A percentile compares a stretch with the other conserved stretches of the same genome.
Evolutionary conservation across 768 basidiomycete genomes (phyloP).

Genomic region (Filobasidium wieringae): DNA sequence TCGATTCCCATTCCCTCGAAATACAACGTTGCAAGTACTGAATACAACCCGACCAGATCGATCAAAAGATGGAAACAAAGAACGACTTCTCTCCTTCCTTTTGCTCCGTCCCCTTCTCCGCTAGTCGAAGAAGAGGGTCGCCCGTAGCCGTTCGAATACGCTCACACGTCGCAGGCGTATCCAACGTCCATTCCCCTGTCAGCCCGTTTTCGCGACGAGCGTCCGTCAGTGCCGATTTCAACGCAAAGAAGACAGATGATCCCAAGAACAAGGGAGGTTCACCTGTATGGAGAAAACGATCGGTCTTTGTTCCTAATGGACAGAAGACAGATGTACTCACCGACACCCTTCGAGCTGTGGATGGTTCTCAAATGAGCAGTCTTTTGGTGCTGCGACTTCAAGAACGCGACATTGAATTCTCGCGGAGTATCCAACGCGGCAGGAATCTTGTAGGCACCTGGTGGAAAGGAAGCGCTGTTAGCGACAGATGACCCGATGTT

Average conservation of each 20-base stretch:
- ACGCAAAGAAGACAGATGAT: conserved; percentile 17
- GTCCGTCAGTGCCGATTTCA: conserved; percentile 22
- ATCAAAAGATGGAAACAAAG: conserved; percentile 23
- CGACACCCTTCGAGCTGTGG: conserved; percentile 12
- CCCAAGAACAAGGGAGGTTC: conserved; percentile 31
- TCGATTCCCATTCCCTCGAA: too few relatives aligned
- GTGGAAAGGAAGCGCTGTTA: background rate
- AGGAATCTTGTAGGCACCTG: conserved; percentile 22
- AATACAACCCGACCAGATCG: too few relatives aligned
- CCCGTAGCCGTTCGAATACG: conserved; percentile 20
- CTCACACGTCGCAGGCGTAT: conserved; percentile 23
- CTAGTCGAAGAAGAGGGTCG: conserved; percentile 14
- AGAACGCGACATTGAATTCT: conserved; percentile 17
- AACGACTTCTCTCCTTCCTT: conserved; percentile 25
- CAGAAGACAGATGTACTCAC: background rate
- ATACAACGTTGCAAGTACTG: too few relatives aligned
- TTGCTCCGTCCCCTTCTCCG: conserved; percentile 4
- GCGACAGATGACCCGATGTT: background rate
- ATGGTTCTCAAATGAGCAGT: conserved; percentile 12
- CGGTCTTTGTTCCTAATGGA: background rate
- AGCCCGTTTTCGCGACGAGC: conserved; percentile 21
- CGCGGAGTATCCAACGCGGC: conserved; percentile 25
- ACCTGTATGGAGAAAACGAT: background rate
- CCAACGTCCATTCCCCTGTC: conserved; percentile 10
- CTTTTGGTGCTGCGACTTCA: conserved; percentile 6